A percentile compares a stretch with the other conserved stretches of the same genome.
phyloP scores from a whole-genome alignment of 75 land plant species.

The Cryptomeria japonica region DNA sequence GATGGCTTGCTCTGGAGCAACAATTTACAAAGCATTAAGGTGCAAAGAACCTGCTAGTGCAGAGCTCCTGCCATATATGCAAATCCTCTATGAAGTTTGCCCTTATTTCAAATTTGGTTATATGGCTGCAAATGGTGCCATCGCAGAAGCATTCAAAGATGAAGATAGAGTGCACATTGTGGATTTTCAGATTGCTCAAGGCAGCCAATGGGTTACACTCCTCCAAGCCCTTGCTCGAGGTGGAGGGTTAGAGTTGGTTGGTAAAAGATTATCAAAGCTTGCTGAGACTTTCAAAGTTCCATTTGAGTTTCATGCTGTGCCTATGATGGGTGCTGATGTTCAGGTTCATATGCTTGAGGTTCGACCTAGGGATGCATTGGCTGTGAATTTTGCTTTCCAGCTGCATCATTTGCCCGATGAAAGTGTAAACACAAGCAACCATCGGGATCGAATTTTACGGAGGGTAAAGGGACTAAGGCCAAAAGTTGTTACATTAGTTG shows the following conservation, averaged over 20 bases:
- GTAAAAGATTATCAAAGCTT: conserved; percentile 50
- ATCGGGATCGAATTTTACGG: conserved; percentile 72
- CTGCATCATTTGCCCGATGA: conserved; percentile 94
- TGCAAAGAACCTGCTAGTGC: conserved; percentile 66
- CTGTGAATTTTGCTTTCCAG: conserved; percentile 76
- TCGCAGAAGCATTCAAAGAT: conserved; percentile 77
- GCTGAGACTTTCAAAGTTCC: conserved; percentile 65
- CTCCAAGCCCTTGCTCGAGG: conserved; percentile 78
- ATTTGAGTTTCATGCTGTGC: conserved; percentile 69
- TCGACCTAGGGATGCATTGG: conserved; percentile 68
- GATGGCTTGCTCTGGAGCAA: conserved; percentile 54
- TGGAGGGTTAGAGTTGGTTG: conserved; percentile 63
- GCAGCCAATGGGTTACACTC: conserved; percentile 79
- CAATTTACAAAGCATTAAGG: conserved; percentile 63
- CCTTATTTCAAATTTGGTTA: conserved; percentile 91
- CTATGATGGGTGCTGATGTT: conserved; percentile 54
- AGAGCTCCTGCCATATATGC: conserved; percentile 77
- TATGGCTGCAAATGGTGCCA: conserved; percentile 93
- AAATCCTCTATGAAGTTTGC: conserved; percentile 76
- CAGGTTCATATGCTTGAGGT: conserved; percentile 46
- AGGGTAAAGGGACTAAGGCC: conserved; percentile 69
- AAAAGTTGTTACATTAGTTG: conserved; percentile 86
- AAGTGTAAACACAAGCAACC: conserved; percentile 74
- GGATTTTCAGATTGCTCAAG: conserved; percentile 83
- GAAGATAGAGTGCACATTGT: conserved; percentile 77